Evolutionary conservation across 306 rosid genomes (phyloP).

Genomic region (Quillaja saponaria): DNA sequence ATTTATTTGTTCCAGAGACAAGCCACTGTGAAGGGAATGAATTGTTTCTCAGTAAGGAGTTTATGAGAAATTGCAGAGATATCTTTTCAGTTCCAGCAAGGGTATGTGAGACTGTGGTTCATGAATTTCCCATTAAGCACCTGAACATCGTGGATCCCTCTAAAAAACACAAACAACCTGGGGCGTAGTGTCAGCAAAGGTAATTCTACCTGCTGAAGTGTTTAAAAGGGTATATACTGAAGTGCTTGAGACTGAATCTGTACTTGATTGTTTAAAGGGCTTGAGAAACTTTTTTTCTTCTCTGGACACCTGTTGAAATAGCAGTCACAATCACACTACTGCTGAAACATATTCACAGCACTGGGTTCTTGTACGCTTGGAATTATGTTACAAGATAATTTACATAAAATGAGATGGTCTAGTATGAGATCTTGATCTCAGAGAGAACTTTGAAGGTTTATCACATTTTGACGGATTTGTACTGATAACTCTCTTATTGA

Average conservation of each 20-base stretch:
- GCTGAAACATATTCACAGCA: neutral
- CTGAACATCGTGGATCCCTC: slow-evolving; percentile 78
- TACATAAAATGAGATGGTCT: slow-evolving; percentile 3
- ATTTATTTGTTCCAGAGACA: slow-evolving; percentile 40
- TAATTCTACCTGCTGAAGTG: slow-evolving; percentile 30
- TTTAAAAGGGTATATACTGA: slow-evolving; percentile 8
- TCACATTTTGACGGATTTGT: slow-evolving; percentile 3
- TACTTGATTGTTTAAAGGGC: neutral
- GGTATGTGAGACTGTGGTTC: slow-evolving; percentile 24
- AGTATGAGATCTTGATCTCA: no score
- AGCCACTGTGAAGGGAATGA: slow-evolving; percentile 36
- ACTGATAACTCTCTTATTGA: neutral
- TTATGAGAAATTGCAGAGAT: slow-evolving; percentile 51
- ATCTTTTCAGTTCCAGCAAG: slow-evolving; percentile 37
- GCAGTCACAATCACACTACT: neutral
- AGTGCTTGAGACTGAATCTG: slow-evolving; percentile 10
- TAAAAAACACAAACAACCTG: slow-evolving; percentile 59
- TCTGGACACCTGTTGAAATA: slow-evolving; percentile 1
- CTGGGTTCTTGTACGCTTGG: no score
- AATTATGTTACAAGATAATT: slow-evolving; percentile 10
- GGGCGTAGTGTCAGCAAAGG: slow-evolving; percentile 68
- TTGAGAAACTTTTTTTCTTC: neutral
- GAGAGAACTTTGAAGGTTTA: slow-evolving; percentile 5
- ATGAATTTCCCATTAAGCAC: slow-evolving; percentile 48
- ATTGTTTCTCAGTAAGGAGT: slow-evolving; percentile 53